Evolutionary conservation across 768 basidiomycete genomes (phyloP), one percentile per base, ranked within the genome.

Genomic region (Podaxis pistillaris): DNA sequence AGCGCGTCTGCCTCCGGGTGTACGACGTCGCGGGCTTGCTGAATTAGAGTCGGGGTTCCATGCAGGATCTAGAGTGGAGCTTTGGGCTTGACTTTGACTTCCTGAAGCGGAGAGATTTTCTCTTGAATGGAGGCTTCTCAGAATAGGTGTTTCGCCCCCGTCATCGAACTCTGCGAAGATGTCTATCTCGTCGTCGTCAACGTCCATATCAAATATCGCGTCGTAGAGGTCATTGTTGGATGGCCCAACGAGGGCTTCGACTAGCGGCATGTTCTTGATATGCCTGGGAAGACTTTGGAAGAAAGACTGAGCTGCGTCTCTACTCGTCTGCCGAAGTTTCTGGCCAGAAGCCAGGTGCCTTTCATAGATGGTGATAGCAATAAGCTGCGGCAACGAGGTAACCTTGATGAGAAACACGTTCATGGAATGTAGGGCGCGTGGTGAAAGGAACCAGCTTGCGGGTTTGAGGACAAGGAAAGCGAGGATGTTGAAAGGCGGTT

Each of bases 341-440:
- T 77, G 78, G 2, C 84, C 84, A 19, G 78, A 72, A 7, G 82
- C 78, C 22, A 91, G 75, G 69, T 84, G 85, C 1, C 94, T 83
- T 74, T 97, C 95, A 72, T 95, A 94, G 9, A 88, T 69, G 6
- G 85, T 86, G 63, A 97, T 94, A 56, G 80, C 70, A 33, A 95
- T 71, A 28, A 97, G 82, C 53, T 88, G 84, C 0, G 93, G 94
- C 69, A 96, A 88, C 37, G 87, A 90, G 17, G 94, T 96, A 15
- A 90, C 61, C 64, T 86, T 90, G 73, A 97, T 94, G 56, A 94
- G 79, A 71, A 94, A 88, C 2, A 96, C 94, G 66, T 96, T 96
- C 38, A 84, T 76, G 1, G 88, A 82, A 69, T 97, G 95, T n/a
- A 96, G 75, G 9, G 85, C 80, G 40, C 92, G 84, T 2, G 94